These are phyloP conservation scores for Colletotrichum echinochloae DNA, from an alignment of 2,329 filamentous ascomycete genomes.

Conservation along the genomic window DNA sequence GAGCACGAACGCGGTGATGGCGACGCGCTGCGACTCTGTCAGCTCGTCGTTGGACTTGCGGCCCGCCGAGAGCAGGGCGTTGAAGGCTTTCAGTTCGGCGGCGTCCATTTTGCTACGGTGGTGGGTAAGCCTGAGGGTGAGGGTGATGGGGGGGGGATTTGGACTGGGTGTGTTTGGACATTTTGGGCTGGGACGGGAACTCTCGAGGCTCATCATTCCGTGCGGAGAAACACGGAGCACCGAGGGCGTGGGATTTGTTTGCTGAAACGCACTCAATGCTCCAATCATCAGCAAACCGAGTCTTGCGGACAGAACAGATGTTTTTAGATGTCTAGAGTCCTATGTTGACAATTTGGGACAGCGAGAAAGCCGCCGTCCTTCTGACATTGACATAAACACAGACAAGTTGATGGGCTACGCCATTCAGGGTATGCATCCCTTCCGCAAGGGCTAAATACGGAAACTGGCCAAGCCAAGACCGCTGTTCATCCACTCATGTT, in stretches of 20 bases:
- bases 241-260: neutral
- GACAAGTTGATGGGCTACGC: no score
- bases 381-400: no score
- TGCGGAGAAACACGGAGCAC: slow-evolving; percentile 9
- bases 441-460: no score
- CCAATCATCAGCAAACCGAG: neutral
- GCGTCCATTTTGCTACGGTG: neutral
- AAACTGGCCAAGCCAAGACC: neutral
- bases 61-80: neutral
- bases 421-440: no score
- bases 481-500: neutral
- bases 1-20: neutral
- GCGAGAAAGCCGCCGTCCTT: no score
- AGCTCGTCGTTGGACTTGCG: slow-evolving; percentile 1
- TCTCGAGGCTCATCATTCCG: neutral
- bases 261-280: neutral
- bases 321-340: no score
- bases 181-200: neutral
- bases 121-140: no score
- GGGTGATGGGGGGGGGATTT: no score
- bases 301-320: neutral
- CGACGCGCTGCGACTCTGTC: neutral
- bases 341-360: no score
- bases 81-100: neutral
- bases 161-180: neutral